Conservation (phyloP, 768 basidiomycete genomes). For the Crassisporium funariophilum region DNA sequence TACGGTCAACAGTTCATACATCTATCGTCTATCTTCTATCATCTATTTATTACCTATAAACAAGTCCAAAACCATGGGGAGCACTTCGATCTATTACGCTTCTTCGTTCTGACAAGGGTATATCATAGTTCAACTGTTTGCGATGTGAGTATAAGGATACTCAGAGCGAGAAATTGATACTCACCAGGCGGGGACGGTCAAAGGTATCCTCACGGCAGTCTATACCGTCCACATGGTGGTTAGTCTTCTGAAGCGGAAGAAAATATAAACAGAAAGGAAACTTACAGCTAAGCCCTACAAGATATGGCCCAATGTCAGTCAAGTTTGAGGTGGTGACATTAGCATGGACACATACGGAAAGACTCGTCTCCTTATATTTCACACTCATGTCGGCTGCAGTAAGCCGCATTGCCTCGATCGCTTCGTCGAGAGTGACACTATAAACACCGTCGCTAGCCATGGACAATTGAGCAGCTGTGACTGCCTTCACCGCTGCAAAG, state of each 20-base stretch:
- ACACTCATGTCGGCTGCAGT: slow-evolving; percentile 95
- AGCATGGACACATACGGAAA: slow-evolving; percentile 60
- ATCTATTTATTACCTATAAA: no score
- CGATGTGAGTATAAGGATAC: not conserved
- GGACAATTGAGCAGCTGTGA: slow-evolving; percentile 92
- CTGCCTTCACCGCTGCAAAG: slow-evolving; percentile 79
- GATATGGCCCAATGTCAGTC: slow-evolving; percentile 4
- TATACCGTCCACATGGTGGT: slow-evolving; percentile 23
- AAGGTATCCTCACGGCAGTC: slow-evolving; percentile 81
- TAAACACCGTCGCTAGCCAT: slow-evolving; percentile 91
- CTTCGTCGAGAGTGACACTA: slow-evolving; percentile 88
- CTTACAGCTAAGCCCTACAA: slow-evolving; percentile 46
- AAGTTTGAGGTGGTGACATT: slow-evolving; percentile 4
- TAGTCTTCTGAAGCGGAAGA: slow-evolving; percentile 3
- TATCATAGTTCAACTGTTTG: no score
- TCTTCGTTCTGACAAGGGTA: no score
- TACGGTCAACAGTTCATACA: no score
- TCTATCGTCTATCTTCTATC: no score
- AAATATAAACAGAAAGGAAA: slow-evolving; percentile 7
- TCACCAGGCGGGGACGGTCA: slow-evolving; percentile 83
- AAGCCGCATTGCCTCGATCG: slow-evolving; percentile 92
- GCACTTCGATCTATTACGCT: no score
- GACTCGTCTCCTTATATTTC: slow-evolving; percentile 94
- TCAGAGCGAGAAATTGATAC: not conserved
- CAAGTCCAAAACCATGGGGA: no score